These are phyloP conservation scores for Dioscorea zingiberensis DNA, from an alignment of 106 monocot species.

Conservation along the genomic window DNA sequence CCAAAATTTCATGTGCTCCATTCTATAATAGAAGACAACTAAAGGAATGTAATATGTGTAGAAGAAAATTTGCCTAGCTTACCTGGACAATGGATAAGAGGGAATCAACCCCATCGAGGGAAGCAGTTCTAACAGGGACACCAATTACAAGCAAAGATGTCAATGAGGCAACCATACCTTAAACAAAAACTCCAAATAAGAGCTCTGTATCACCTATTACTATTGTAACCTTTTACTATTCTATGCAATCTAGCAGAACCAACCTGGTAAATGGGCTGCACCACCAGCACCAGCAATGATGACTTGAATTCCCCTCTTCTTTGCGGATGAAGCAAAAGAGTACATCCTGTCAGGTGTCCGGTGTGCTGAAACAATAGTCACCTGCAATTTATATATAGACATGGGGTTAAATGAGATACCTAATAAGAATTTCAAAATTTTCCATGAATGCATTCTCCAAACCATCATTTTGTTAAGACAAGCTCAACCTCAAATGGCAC, in stretches of 20 bases:
- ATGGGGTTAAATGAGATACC: neutral
- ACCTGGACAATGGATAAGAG: slow-evolving; percentile 96
- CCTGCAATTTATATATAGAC: slow-evolving; percentile 27
- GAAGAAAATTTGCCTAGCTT: neutral
- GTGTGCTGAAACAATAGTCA: slow-evolving; percentile 96
- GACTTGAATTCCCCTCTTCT: slow-evolving; percentile 65
- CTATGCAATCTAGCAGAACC: neutral
- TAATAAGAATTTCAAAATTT: neutral
- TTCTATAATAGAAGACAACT: too few relatives aligned
- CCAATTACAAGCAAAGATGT: slow-evolving; percentile 85
- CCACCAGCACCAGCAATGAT: slow-evolving; percentile 99
- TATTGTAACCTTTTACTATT: neutral
- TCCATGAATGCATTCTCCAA: neutral
- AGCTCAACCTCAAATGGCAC: slow-evolving; percentile 77
- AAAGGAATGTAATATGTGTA: too few relatives aligned
- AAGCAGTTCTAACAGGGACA: slow-evolving; percentile 68
- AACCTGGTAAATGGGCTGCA: slow-evolving; percentile 96
- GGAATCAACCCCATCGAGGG: slow-evolving; percentile 71
- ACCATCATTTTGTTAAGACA: too few relatives aligned
- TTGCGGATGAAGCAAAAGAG: slow-evolving; percentile 76
- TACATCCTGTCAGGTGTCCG: slow-evolving; percentile 96
- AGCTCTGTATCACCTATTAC: neutral
- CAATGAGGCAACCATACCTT: slow-evolving; percentile 94
- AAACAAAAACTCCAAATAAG: neutral
- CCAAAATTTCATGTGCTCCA: too few relatives aligned